Evolutionary conservation across 176 grass and related monocot species (phyloP).

Genomic region (Coix lacrymajobi): DNA sequence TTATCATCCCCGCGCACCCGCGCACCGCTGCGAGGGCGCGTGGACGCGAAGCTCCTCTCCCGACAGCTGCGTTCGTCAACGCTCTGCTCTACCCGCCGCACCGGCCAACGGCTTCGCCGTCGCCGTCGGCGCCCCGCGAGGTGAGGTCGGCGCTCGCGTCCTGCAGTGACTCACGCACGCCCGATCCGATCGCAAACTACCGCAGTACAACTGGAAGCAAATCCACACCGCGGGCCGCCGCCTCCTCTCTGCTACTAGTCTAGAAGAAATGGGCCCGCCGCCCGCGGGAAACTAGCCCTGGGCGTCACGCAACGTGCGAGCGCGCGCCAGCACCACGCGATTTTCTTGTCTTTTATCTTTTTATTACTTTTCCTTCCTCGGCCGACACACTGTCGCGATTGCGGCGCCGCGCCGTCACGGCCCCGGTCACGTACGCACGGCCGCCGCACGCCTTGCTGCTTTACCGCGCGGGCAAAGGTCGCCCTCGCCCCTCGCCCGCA

Average conservation of each 20-base stretch:
- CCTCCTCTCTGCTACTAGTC: neutral
- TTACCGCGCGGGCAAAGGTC: neutral
- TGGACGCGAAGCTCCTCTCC: neutral
- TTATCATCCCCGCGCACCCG: neutral
- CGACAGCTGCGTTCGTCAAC: neutral
- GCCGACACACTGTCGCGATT: neutral
- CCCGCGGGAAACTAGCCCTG: neutral
- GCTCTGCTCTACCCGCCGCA: neutral
- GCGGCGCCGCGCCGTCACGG: slow-evolving; percentile 15
- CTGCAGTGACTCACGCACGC: neutral
- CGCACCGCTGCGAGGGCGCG: neutral
- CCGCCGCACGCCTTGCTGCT: neutral
- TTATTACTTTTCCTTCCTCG: too few species aligned
- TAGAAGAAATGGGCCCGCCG: neutral
- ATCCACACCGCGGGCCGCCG: neutral
- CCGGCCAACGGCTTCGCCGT: neutral
- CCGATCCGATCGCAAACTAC: too few species aligned
- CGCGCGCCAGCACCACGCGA: neutral
- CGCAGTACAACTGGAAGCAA: too few species aligned
- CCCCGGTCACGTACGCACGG: neutral
- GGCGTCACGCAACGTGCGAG: neutral
- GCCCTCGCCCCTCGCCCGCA: neutral
- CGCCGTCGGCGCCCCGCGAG: neutral
- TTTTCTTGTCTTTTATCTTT: too few species aligned
- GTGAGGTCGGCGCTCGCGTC: neutral